Conservation (phyloP, 495 filamentous ascomycete species). For the Sordaria brevicollis region DNA sequence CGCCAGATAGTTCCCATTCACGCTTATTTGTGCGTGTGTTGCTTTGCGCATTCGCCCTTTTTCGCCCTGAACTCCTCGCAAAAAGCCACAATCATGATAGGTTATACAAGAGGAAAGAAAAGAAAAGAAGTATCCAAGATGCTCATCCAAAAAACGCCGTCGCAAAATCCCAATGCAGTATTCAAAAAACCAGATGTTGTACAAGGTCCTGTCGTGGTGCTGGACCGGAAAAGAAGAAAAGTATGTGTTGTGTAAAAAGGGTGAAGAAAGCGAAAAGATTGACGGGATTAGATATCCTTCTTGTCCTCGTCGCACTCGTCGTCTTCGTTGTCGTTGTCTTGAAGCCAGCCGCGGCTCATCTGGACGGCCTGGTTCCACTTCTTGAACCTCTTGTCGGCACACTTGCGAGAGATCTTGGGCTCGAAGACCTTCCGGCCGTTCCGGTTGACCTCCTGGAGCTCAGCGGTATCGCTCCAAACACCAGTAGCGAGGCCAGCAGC, state of each 20-base stretch:
- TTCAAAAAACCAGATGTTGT: neutral
- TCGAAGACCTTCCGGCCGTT: conserved; percentile 64
- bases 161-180: neutral
- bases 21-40: neutral
- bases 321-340: conserved; percentile 7
- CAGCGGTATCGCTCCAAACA: conserved; percentile 71
- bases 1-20: neutral
- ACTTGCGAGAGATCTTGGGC: conserved; percentile 49
- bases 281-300: neutral
- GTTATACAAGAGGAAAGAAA: neutral
- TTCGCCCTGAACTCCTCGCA: neutral
- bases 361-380: conserved; percentile 82
- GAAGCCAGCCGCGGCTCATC: conserved; percentile 80
- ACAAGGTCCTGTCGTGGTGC: neutral
- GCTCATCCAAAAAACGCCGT: neutral
- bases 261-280: neutral
- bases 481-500: conserved; percentile 81
- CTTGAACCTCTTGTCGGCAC: conserved; percentile 59
- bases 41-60: neutral
- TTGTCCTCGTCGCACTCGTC: neutral
- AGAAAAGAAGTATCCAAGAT: neutral
- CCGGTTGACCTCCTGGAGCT: conserved; percentile 70
- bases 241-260: neutral
- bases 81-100: neutral
- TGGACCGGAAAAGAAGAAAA: neutral